Evolutionary conservation across 768 basidiomycete genomes (phyloP).

Genomic region (Calvatia gigantea): DNA sequence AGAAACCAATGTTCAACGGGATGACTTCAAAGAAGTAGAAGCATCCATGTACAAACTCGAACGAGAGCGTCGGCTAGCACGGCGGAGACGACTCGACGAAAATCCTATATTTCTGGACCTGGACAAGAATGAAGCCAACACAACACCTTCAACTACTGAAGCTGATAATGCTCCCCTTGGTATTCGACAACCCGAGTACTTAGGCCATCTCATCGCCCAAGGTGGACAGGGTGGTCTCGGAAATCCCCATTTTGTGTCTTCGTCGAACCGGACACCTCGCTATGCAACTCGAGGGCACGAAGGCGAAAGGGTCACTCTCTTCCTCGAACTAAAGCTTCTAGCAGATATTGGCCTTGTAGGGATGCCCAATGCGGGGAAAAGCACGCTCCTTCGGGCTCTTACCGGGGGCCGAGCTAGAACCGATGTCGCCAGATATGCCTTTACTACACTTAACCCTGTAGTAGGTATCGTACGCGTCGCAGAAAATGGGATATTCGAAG

Average conservation of each 20-base stretch:
- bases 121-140: constrained; percentile 43
- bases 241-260: constrained; percentile 79
- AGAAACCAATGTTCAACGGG: constrained; percentile 59
- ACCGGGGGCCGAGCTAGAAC: constrained; percentile 83
- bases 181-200: constrained; percentile 42
- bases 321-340: constrained; percentile 87
- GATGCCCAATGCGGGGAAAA: constrained; percentile 93
- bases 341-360: constrained; percentile 97
- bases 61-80: constrained; percentile 48
- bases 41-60: constrained; percentile 56
- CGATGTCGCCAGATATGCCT: constrained; percentile 87
- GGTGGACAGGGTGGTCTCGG: constrained; percentile 85
- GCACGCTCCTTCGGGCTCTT: constrained; percentile 85
- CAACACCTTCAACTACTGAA: constrained; percentile 19
- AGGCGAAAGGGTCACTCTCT: constrained; percentile 77
- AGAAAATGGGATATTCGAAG: constrained; percentile 75
- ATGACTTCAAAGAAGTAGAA: constrained; percentile 73
- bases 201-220: constrained; percentile 64
- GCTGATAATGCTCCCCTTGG: constrained; percentile 61
- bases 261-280: constrained; percentile 75
- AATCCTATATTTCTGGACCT: constrained; percentile 59
- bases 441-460: constrained; percentile 94
- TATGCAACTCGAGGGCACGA: constrained; percentile 77
- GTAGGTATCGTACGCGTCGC: constrained; percentile 86
- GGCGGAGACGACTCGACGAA: constrained; percentile 36